Conservation (phyloP, 148 eudicot genomes). For the Rhododendron henanense region DNA sequence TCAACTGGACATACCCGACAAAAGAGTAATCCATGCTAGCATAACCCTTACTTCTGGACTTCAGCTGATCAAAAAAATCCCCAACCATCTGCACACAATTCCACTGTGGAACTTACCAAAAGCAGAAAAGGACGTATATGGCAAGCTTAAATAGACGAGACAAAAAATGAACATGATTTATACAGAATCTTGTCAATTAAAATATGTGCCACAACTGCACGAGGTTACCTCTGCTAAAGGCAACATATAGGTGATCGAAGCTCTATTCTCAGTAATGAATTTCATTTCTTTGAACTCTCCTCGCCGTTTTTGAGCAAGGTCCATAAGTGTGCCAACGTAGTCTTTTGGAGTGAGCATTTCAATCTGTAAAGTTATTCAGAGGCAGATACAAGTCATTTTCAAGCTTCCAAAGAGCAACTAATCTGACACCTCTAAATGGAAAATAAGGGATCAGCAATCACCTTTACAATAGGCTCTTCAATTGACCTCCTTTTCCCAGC, state of each 20-base stretch:
- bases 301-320: slow-evolving; percentile 93
- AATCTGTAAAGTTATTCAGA: slow-evolving; percentile 44
- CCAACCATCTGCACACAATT: slow-evolving; percentile 81
- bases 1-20: slow-evolving; percentile 52
- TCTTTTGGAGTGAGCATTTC: slow-evolving; percentile 96
- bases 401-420: not conserved
- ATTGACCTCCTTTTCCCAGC: slow-evolving; percentile 78
- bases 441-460: slow-evolving; percentile 19
- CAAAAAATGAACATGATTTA: slow-evolving; percentile 5
- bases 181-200: not conserved
- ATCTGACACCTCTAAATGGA: not conserved
- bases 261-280: slow-evolving; percentile 77
- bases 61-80: slow-evolving; percentile 96
- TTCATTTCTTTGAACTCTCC: slow-evolving; percentile 96
- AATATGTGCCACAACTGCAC: not conserved
- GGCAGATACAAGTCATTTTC: not conserved
- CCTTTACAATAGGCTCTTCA: slow-evolving; percentile 97
- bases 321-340: slow-evolving; percentile 94
- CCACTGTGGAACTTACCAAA: not conserved
- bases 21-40: slow-evolving; percentile 98
- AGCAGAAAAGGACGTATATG: not conserved
- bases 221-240: slow-evolving; percentile 86
- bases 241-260: slow-evolving; percentile 67
- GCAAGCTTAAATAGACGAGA: not conserved
- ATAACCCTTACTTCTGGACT: slow-evolving; percentile 97